Conservation (phyloP, 371 early-diverging fungal genomes). For the Mucor sp. region DNA sequence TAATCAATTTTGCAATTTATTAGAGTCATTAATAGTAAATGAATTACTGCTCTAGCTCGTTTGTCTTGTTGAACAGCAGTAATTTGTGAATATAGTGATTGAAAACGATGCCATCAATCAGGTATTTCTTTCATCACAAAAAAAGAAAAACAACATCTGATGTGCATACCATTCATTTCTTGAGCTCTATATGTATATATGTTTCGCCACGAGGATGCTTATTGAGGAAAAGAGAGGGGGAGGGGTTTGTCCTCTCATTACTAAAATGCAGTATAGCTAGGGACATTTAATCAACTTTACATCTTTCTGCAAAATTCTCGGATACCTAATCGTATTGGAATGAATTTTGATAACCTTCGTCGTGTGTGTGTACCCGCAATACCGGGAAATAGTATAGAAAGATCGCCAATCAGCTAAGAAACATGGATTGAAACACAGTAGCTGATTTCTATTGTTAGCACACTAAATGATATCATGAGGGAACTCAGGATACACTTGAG, state of each 20-base stretch:
- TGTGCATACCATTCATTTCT: conserved; percentile 2
- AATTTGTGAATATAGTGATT: conserved; percentile 1
- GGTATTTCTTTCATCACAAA: background rate
- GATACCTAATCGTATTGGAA: background rate
- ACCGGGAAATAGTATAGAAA: background rate
- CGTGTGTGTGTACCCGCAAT: background rate
- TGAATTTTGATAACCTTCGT: background rate
- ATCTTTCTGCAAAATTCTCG: background rate
- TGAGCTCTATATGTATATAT: background rate
- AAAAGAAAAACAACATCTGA: background rate
- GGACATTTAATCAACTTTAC: background rate
- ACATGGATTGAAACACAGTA: background rate
- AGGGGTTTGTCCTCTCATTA: background rate
- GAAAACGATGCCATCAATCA: background rate
- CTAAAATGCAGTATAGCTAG: background rate
- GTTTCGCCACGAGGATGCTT: background rate
- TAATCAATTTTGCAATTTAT: background rate
- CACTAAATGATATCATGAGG: background rate
- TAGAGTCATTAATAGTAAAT: background rate
- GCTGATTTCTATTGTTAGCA: background rate
- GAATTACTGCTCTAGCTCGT: background rate
- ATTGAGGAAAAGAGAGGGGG: background rate
- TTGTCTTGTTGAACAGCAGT: background rate
- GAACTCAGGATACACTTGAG: too few species aligned
- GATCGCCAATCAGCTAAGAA: background rate